These are phyloP conservation scores for Fusarium bactridioides DNA, from an alignment of 2,329 filamentous ascomycete genomes.

Conservation along the genomic window DNA sequence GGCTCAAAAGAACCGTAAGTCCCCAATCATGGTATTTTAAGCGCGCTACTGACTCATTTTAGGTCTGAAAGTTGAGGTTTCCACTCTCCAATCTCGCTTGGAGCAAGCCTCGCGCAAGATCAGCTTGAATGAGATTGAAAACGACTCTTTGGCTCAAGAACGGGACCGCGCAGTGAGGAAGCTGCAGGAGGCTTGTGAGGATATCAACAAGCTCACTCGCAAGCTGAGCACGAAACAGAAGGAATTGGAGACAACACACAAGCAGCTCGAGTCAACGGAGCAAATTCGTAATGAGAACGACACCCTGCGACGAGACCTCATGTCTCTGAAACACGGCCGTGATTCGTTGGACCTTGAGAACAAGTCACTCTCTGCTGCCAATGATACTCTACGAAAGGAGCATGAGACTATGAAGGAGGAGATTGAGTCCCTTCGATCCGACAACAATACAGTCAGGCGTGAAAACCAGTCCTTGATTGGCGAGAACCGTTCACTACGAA, in stretches of 20 bases:
- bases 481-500: conserved; percentile 56
- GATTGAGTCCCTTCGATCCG: conserved; percentile 51
- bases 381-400: conserved; percentile 49
- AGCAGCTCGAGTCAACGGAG: conserved; percentile 51
- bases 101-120: conserved; percentile 70
- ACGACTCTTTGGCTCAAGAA: conserved; percentile 68
- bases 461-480: conserved; percentile 54
- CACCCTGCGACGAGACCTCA: conserved; percentile 52
- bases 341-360: conserved; percentile 52
- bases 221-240: conserved; percentile 53
- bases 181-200: conserved; percentile 66
- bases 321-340: conserved; percentile 50
- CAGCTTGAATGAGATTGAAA: conserved; percentile 69
- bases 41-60: conserved; percentile 2
- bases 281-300: conserved; percentile 51
- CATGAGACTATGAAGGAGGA: conserved; percentile 50
- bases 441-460: conserved; percentile 52
- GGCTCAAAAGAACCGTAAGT: conserved; percentile 66
- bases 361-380: conserved; percentile 51
- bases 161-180: conserved; percentile 71
- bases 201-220: conserved; percentile 59
- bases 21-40: not conserved
- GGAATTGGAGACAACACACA: conserved; percentile 53
- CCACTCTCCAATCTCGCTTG: conserved; percentile 66
- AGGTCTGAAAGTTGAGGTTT: conserved; percentile 68